Base-by-base conservation (phyloP, 2,329 filamentous ascomycete species). In the Ilyonectria mors-panacis region DNA sequence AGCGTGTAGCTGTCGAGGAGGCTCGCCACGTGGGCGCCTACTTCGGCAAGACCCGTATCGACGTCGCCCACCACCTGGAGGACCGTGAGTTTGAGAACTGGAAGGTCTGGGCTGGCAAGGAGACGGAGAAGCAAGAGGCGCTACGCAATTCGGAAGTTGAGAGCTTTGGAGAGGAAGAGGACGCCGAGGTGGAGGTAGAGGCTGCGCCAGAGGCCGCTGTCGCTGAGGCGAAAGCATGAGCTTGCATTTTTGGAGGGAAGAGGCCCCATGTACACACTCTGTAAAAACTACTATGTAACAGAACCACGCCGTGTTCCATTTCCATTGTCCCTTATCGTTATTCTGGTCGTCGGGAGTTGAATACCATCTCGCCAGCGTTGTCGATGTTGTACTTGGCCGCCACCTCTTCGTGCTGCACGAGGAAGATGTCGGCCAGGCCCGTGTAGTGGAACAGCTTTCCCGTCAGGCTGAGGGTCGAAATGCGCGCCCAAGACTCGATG, bases 401-500 rank as follows among this genome's bases (percentile, higher is more conserved):
- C 47, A 96, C 83, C 62, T 84, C 81, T 65, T 89, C 85, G 86
- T 95, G 96, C 84, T 98, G 95, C 63, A 97, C 94, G 59, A 97
- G 79, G 75, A 97, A 93, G 55, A 91, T 83, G 80, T 97, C 93
- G 54, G 93, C 93, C 45, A 97, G 81, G 51, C 85, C 82, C 2
- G 84, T 83, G 70, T 84, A 82, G 65, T 92, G 81, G 64, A 99
- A 84, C 42, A 98, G 82, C 77, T 89, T 91, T 0, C 95, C 96
- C 42, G 94, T 97, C 66, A 98, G 80, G 82, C 95, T 98, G 70
- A 98, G 81, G 13, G 89, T 91, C 71, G 87, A 91, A 17, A 97
- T 93, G 17, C 96, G 88, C 3, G 96, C 95, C 92, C 95, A 98
- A 21, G 93, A 96, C 84, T 99, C 96, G 30, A 98, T 88, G 78